Conservation (phyloP, 257 asterid genomes). For the Misopates orontium region DNA sequence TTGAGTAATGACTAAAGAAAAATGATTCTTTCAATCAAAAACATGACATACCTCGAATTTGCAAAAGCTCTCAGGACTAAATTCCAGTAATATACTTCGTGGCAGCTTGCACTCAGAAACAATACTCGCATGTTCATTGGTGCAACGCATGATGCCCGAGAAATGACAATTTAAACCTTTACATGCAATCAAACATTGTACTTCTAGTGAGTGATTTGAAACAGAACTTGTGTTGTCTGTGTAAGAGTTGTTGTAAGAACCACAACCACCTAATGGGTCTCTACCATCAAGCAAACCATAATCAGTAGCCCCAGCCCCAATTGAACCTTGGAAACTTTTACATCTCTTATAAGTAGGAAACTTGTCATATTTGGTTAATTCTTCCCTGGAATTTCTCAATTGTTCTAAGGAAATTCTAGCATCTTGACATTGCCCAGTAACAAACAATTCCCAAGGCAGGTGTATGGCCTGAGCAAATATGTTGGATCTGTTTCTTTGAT, state of each 20-base stretch:
- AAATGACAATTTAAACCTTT: slow-evolving; percentile 34
- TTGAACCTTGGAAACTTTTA: slow-evolving; percentile 38
- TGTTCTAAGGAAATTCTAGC: slow-evolving; percentile 30
- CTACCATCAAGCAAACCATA: slow-evolving; percentile 30
- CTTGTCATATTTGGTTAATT: slow-evolving; percentile 24
- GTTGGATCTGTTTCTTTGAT: slow-evolving; percentile 48
- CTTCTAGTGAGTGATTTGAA: slow-evolving; percentile 32
- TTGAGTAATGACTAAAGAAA: slow-evolving; percentile 11
- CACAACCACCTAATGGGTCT: slow-evolving; percentile 25
- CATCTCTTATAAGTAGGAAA: slow-evolving; percentile 45
- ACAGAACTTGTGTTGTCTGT: slow-evolving; percentile 19
- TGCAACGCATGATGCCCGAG: slow-evolving; percentile 50
- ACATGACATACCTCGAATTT: slow-evolving; percentile 54
- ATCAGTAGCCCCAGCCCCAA: slow-evolving; percentile 29
- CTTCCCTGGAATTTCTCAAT: slow-evolving; percentile 31
- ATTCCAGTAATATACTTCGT: slow-evolving; percentile 65
- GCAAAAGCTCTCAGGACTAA: slow-evolving; percentile 49
- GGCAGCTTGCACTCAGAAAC: slow-evolving; percentile 43
- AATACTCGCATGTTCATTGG: slow-evolving; percentile 33
- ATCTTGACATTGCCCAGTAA: slow-evolving; percentile 49
- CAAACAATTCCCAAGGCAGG: slow-evolving; percentile 79
- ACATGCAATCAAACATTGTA: slow-evolving; percentile 54
- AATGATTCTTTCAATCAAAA: neutral
- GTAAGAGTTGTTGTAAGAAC: too few species aligned
- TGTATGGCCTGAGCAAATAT: slow-evolving; percentile 71